A percentile compares a stretch with the other conserved stretches of the same genome.
Conservation (phyloP, 108 stramenopile genomes). For the Nitzschia inconspicua region DNA sequence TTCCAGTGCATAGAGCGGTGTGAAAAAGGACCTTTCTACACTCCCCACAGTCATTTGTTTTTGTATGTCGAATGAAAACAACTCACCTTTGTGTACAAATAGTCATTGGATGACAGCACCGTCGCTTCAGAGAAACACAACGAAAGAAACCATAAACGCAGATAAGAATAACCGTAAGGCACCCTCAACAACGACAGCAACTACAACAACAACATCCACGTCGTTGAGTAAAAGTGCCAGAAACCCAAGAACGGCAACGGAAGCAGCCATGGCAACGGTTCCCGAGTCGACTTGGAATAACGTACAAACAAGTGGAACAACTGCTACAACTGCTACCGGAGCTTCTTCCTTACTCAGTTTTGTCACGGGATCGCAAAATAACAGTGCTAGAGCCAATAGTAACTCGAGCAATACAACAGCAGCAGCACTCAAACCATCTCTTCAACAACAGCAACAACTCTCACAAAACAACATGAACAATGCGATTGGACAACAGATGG, state of each 20-base stretch:
- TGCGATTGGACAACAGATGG: not conserved
- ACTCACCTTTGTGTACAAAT: conserved; percentile 5
- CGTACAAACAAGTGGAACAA: conserved; percentile 1
- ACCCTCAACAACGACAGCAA: not conserved
- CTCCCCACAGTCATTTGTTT: not conserved
- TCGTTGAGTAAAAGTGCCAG: not conserved
- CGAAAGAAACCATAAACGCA: not conserved
- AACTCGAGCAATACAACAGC: no score
- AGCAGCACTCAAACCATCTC: no score
- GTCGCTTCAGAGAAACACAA: not conserved
- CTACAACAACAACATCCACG: not conserved
- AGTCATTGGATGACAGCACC: conserved; percentile 10
- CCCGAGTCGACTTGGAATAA: conserved; percentile 21
- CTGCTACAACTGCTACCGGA: conserved; percentile 3
- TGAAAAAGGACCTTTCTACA: no score
- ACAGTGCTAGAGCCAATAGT: not conserved
- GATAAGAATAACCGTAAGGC: not conserved
- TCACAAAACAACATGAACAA: not conserved
- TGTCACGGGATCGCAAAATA: conserved; percentile 22
- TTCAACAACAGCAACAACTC: not conserved
- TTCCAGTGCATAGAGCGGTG: no score
- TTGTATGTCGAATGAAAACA: conserved; percentile 12
- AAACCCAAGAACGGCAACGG: not conserved
- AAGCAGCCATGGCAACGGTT: conserved; percentile 25
- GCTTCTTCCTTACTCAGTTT: conserved; percentile 22